Percentiles rank a stretch among this genome's conserved stretches.
phyloP scores from a whole-genome alignment of 2,329 filamentous ascomycete genomes.

The Xylariaceae sp. region DNA sequence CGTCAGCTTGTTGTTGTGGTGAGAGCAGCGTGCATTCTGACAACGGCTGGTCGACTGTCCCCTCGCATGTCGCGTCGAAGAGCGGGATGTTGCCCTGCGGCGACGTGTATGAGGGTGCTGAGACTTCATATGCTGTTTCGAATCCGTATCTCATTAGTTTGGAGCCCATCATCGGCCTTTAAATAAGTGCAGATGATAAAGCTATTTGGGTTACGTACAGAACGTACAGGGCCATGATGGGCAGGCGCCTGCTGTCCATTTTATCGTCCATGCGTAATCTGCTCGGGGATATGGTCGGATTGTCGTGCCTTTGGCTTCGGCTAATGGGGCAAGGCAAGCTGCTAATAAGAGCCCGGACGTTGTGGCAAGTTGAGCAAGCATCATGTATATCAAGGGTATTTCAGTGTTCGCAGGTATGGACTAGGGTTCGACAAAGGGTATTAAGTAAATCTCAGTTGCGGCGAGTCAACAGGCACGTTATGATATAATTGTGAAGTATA shows the following conservation, averaged over 20 bases:
- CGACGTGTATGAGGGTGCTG: conserved; percentile 8
- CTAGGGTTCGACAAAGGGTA: too few relatives aligned
- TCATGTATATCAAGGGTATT: conserved; percentile 1
- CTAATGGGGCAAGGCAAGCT: conserved; percentile 2
- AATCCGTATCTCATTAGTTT: too few relatives aligned
- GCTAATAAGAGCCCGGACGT: conserved; percentile 6
- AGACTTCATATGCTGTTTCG: conserved; percentile 11
- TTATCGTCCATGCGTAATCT: conserved; percentile 14
- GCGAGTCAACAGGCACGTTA: too few relatives aligned
- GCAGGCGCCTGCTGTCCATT: conserved; percentile 14
- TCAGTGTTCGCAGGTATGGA: not conserved
- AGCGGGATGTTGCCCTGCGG: conserved; percentile 8
- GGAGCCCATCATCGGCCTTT: too few relatives aligned
- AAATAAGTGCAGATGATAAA: too few relatives aligned
- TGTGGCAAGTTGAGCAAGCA: conserved; percentile 6
- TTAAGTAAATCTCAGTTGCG: too few relatives aligned
- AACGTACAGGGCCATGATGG: conserved; percentile 15
- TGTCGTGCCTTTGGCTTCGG: conserved; percentile 3
- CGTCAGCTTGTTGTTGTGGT: conserved; percentile 1
- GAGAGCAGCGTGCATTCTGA: conserved; percentile 7
- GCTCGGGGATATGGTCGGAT: conserved; percentile 8
- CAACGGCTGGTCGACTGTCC: conserved; percentile 16
- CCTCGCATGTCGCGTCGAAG: conserved; percentile 11
- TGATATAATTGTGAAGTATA: too few relatives aligned
- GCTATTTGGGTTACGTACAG: conserved; percentile 15